phyloP scores from a whole-genome alignment of 306 rosid species.

The Casuarina glauca region DNA sequence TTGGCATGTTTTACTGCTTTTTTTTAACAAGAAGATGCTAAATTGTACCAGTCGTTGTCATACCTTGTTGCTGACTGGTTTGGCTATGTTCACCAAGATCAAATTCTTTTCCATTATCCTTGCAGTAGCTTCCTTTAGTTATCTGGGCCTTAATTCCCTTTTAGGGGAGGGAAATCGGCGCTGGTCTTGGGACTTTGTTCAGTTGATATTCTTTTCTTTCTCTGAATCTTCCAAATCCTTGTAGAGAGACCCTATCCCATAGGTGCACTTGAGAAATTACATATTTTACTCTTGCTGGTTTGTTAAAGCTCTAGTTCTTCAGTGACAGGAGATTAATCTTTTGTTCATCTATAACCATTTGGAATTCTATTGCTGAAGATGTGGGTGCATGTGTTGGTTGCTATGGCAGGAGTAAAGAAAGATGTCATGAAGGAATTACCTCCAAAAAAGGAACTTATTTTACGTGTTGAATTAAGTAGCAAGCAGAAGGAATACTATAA shows the following conservation, averaged over 20 bases:
- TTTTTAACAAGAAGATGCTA: not conserved
- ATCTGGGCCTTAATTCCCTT: not conserved
- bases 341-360: conserved; percentile 1
- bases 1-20: not conserved
- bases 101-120: not conserved
- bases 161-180: not conserved
- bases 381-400: conserved; percentile 25
- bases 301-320: conserved; percentile 13
- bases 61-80: not conserved
- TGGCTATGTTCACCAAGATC: not conserved
- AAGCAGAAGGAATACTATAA: conserved; percentile 96
- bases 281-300: conserved; percentile 14
- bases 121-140: not conserved
- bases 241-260: conserved; percentile 1
- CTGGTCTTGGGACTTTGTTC: not conserved
- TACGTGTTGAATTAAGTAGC: conserved; percentile 89
- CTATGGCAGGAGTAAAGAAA: conserved; percentile 88
- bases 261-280: conserved; percentile 10
- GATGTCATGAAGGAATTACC: conserved; percentile 99
- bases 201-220: not conserved
- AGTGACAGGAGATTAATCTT: conserved; percentile 6
- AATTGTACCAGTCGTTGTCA: no score
- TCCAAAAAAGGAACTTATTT: conserved; percentile 95
- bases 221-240: conserved; percentile 1
- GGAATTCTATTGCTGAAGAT: conserved; percentile 2